Evolutionary conservation across 2,329 filamentous ascomycete genomes (phyloP).

Genomic region (Aspergillus sp.): DNA sequence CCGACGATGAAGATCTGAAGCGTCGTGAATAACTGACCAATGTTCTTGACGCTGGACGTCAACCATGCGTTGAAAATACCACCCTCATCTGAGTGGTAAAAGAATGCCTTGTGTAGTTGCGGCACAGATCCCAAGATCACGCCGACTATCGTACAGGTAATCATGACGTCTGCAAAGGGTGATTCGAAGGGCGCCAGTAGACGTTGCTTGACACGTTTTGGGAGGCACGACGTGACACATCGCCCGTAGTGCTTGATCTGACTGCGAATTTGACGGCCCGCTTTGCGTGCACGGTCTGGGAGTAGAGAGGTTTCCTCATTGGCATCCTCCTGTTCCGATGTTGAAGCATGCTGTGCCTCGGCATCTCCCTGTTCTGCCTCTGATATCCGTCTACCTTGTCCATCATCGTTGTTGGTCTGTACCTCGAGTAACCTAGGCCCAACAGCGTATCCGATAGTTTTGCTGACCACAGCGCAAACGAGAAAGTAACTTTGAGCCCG

Average conservation of each 20-base stretch:
- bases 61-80: slow-evolving; percentile 63
- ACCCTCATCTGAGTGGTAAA: slow-evolving; percentile 50
- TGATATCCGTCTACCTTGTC: slow-evolving; percentile 8
- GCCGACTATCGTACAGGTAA: slow-evolving; percentile 55
- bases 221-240: slow-evolving; percentile 24
- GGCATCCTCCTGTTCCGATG: slow-evolving; percentile 16
- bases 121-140: slow-evolving; percentile 55
- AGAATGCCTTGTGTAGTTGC: slow-evolving; percentile 55
- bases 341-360: slow-evolving; percentile 12
- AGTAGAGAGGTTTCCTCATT: slow-evolving; percentile 49
- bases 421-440: slow-evolving; percentile 49
- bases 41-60: slow-evolving; percentile 54
- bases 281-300: slow-evolving; percentile 25
- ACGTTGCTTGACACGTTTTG: slow-evolving; percentile 26
- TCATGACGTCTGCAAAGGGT: slow-evolving; percentile 55
- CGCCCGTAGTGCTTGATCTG: slow-evolving; percentile 21
- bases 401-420: slow-evolving; percentile 31
- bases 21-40: slow-evolving; percentile 58
- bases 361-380: slow-evolving; percentile 1
- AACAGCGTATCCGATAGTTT: slow-evolving; percentile 58
- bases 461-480: slow-evolving; percentile 58
- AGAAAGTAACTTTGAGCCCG: slow-evolving; percentile 61
- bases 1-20: slow-evolving; percentile 61
- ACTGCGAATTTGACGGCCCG: slow-evolving; percentile 5
- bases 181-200: slow-evolving; percentile 35